These are phyloP conservation scores for Petasospora fabianii DNA, from an alignment of 1,139 yeast species.

Conservation along the genomic window DNA sequence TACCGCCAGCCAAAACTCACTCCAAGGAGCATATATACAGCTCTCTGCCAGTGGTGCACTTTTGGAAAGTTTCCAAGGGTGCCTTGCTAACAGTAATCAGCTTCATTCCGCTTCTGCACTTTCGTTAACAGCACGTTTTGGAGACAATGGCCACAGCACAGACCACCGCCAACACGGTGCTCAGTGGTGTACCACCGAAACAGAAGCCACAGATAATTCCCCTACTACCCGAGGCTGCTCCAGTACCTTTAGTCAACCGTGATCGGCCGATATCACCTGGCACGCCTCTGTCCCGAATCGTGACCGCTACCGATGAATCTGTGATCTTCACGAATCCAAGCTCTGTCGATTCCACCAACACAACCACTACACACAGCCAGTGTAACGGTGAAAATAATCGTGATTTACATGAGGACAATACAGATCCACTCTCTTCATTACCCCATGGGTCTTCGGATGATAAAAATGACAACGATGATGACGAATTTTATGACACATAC, in stretches of 20 bases:
- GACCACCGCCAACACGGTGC: too few species aligned
- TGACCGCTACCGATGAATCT: slow-evolving; percentile 25
- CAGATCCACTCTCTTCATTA: not conserved
- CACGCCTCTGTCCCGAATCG: slow-evolving; percentile 23
- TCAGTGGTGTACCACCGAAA: too few species aligned
- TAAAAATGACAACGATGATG: slow-evolving; percentile 1
- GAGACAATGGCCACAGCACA: too few species aligned
- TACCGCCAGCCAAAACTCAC: too few species aligned
- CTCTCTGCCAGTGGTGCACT: too few species aligned
- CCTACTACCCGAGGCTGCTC: not conserved
- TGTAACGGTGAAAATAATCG: not conserved
- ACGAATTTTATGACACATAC: slow-evolving; percentile 7
- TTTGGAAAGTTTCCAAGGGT: too few species aligned
- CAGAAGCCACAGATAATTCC: not conserved
- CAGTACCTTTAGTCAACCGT: not conserved
- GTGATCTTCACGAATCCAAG: slow-evolving; percentile 26
- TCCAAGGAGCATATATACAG: too few species aligned
- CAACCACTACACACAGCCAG: slow-evolving; percentile 17
- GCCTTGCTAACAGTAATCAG: too few species aligned
- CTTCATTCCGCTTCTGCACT: too few species aligned
- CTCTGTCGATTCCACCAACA: slow-evolving; percentile 24
- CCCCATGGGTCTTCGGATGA: not conserved
- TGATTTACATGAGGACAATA: not conserved
- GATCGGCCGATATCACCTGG: slow-evolving; percentile 10
- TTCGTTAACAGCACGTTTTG: too few species aligned